Percentiles rank a stretch among this genome's conserved stretches.
phyloP scores from a whole-genome alignment of 108 stramenopile species.

The Skeletonema grethae region DNA sequence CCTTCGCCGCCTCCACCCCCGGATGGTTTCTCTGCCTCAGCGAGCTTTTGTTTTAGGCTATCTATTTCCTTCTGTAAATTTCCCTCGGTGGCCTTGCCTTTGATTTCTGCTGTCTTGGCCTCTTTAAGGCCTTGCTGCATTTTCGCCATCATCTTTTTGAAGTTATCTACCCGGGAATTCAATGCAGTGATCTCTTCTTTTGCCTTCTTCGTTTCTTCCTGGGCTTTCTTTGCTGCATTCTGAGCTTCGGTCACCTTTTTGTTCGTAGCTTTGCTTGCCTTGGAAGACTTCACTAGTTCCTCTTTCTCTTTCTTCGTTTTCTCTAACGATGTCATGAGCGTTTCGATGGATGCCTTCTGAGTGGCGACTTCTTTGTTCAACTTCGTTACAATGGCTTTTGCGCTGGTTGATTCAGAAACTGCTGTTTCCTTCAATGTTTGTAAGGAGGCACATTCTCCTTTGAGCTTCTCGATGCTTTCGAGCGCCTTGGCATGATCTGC shows the following conservation, averaged over 20 bases:
- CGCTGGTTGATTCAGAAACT: constrained; percentile 65
- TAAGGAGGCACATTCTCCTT: constrained; percentile 49
- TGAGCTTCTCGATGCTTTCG: constrained; percentile 57
- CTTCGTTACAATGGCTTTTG: constrained; percentile 57
- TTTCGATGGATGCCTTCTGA: constrained; percentile 50
- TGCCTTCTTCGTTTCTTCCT: constrained; percentile 20
- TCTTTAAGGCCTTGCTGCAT: constrained; percentile 28
- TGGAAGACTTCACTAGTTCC: constrained; percentile 24
- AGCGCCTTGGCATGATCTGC: constrained; percentile 77
- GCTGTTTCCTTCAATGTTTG: constrained; percentile 60
- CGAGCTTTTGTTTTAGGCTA: constrained; percentile 31
- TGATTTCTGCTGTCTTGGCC: constrained; percentile 25
- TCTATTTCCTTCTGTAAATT: constrained; percentile 37
- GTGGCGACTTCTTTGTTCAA: constrained; percentile 69
- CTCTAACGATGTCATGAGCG: constrained; percentile 53
- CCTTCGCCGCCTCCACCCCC: neutral
- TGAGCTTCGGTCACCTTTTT: constrained; percentile 38
- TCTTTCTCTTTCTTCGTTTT: constrained; percentile 55
- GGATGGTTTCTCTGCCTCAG: neutral
- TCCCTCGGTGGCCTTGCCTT: constrained; percentile 25
- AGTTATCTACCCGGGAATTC: constrained; percentile 20
- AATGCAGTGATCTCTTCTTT: constrained; percentile 17
- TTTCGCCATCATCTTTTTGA: constrained; percentile 25
- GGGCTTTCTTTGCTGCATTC: constrained; percentile 36
- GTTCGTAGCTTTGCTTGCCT: constrained; percentile 19